Percentiles rank a stretch among this genome's conserved stretches.
phyloP scores from a whole-genome alignment of 495 filamentous ascomycete genomes.

The Talaromyces stipitatus region DNA sequence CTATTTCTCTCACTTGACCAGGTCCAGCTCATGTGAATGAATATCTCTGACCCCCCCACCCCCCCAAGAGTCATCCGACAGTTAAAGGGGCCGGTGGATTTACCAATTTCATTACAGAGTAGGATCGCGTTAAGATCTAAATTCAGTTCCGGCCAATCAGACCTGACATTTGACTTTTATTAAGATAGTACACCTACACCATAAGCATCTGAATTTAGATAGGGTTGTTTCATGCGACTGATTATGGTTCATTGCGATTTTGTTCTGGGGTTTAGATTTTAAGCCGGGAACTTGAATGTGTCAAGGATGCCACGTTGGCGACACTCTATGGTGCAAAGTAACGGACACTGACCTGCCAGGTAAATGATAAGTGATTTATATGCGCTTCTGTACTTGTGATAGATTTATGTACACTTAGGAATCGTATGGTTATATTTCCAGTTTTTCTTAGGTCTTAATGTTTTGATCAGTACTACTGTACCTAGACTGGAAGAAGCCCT shows the following conservation, averaged over 20 bases:
- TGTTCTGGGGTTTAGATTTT: neutral
- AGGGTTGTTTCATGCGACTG: neutral
- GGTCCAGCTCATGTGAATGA: neutral
- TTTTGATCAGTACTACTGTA: no score
- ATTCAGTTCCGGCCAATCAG: neutral
- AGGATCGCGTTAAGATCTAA: constrained; percentile 1
- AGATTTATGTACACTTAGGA: no score
- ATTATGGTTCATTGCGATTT: neutral
- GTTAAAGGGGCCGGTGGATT: neutral
- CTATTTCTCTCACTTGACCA: neutral
- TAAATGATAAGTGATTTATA: neutral
- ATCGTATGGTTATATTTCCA: neutral
- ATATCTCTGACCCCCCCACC: neutral
- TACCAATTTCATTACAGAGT: neutral
- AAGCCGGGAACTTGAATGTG: neutral
- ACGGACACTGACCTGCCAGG: neutral
- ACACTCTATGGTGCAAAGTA: neutral
- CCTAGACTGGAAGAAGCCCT: no score
- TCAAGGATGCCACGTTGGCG: neutral
- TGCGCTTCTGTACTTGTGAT: neutral
- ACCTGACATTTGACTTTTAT: neutral
- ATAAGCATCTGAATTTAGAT: neutral
- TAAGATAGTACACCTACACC: neutral
- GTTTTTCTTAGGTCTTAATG: no score
- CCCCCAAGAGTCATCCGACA: neutral